Percentiles rank a stretch among this genome's conserved stretches.
Conservation (phyloP, 257 asterid genomes). For the Primulina huaijiensis region DNA sequence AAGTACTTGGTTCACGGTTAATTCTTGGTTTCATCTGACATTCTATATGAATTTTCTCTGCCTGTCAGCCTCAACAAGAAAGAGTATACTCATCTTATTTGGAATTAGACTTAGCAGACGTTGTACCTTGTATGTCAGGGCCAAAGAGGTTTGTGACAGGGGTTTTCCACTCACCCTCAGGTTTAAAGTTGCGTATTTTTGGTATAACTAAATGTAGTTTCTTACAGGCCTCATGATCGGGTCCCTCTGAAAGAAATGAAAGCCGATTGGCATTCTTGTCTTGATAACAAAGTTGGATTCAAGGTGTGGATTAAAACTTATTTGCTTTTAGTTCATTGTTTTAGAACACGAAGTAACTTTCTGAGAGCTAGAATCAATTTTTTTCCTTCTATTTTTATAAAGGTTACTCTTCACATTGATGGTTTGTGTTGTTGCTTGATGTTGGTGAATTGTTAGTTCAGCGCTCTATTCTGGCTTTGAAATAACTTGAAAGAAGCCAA, state of each 20-base stretch:
- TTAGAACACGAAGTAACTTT: constrained; percentile 10
- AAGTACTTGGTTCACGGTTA: neutral
- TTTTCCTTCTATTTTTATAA: neutral
- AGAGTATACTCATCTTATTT: constrained; percentile 69
- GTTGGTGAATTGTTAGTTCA: constrained; percentile 15
- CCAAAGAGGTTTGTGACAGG: constrained; percentile 65
- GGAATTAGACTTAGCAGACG: constrained; percentile 63
- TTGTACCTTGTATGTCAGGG: constrained; percentile 87
- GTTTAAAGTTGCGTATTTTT: constrained; percentile 12
- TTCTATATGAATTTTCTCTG: constrained; percentile 22
- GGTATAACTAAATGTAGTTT: constrained; percentile 19
- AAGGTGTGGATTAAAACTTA: constrained; percentile 51
- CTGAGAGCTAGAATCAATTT: neutral
- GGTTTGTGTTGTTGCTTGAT: constrained; percentile 10
- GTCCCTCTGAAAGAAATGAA: constrained; percentile 87
- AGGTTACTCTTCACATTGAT: neutral
- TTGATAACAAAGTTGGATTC: constrained; percentile 86
- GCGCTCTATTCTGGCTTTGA: constrained; percentile 5
- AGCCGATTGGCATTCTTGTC: constrained; percentile 92
- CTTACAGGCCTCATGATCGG: constrained; percentile 86
- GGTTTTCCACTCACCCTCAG: neutral
- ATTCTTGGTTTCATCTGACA: constrained; percentile 12
- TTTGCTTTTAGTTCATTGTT: constrained; percentile 6
- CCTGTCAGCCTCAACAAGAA: constrained; percentile 81
- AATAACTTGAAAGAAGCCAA: constrained; percentile 1